Evolutionary conservation across 1,139 yeast species (phyloP).

Genomic region (Candida albicans): DNA sequence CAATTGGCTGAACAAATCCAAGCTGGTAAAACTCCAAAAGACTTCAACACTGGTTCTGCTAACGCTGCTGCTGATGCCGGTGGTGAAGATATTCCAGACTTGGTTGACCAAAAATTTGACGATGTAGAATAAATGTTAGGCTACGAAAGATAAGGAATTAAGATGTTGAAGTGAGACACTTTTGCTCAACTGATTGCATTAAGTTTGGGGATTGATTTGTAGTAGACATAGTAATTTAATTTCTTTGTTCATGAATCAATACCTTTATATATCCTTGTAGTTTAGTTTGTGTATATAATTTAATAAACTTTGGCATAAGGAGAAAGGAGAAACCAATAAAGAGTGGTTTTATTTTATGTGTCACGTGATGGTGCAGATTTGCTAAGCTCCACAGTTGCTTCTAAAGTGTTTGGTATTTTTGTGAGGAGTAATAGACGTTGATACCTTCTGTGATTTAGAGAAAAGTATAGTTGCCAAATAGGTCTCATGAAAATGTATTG

Average conservation of each 20-base stretch:
- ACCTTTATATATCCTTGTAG: background rate
- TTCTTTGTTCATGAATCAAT: background rate
- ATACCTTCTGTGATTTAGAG: too few relatives aligned
- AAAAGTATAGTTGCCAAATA: too few relatives aligned
- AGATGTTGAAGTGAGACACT: too few relatives aligned
- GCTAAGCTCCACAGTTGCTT: background rate
- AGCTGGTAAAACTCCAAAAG: constrained; percentile 54
- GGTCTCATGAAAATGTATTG: too few relatives aligned
- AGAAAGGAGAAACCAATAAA: background rate
- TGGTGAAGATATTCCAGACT: constrained; percentile 83
- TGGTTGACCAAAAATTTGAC: constrained; percentile 53
- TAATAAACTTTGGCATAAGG: background rate
- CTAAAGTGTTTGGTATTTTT: background rate
- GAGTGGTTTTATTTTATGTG: background rate
- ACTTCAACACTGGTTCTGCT: constrained; percentile 51
- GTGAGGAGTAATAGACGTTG: background rate
- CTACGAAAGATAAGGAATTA: background rate
- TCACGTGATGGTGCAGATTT: background rate
- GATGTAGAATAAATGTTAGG: background rate
- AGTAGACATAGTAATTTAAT: too few relatives aligned
- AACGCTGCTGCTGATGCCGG: constrained; percentile 52
- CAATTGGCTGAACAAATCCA: constrained; percentile 89
- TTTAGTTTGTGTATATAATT: background rate
- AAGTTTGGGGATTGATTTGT: too few relatives aligned
- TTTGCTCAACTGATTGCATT: background rate